Conservation (phyloP, 352 stramenopile species). For the Aphanomyces stellatus region DNA sequence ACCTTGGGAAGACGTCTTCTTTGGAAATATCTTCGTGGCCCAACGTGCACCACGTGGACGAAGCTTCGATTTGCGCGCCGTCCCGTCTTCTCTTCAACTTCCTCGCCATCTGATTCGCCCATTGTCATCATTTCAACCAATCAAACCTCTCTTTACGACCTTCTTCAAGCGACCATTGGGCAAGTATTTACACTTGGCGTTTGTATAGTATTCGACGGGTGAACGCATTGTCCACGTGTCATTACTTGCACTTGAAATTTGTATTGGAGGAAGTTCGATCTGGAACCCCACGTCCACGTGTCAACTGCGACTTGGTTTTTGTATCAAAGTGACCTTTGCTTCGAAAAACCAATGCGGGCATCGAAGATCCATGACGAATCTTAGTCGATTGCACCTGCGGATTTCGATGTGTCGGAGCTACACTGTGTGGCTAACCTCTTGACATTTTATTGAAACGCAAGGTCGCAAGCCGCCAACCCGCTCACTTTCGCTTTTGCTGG, state of each 20-base stretch:
- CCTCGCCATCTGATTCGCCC: too few species aligned
- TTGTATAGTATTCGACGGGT: background rate
- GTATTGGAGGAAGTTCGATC: background rate
- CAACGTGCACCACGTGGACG: too few species aligned
- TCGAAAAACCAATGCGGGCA: background rate
- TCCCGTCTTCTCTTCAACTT: too few species aligned
- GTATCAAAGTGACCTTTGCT: background rate
- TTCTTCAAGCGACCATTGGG: background rate
- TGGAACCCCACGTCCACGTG: conserved; percentile 15
- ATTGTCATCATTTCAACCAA: background rate
- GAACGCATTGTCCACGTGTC: conserved; percentile 1
- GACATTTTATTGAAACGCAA: background rate
- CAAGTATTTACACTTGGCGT: background rate
- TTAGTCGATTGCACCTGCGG: background rate
- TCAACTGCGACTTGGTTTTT: conserved; percentile 1
- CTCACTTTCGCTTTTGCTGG: conserved; percentile 17
- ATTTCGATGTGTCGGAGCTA: background rate
- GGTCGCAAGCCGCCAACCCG: too few species aligned
- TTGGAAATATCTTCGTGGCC: too few species aligned
- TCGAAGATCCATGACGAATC: background rate
- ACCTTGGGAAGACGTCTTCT: too few species aligned
- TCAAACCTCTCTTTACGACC: background rate
- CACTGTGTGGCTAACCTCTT: background rate
- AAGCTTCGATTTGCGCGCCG: too few species aligned
- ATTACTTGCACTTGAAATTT: background rate